phyloP scores from a whole-genome alignment of 257 asterid genomes.

The Paraleonurus japonicus region DNA sequence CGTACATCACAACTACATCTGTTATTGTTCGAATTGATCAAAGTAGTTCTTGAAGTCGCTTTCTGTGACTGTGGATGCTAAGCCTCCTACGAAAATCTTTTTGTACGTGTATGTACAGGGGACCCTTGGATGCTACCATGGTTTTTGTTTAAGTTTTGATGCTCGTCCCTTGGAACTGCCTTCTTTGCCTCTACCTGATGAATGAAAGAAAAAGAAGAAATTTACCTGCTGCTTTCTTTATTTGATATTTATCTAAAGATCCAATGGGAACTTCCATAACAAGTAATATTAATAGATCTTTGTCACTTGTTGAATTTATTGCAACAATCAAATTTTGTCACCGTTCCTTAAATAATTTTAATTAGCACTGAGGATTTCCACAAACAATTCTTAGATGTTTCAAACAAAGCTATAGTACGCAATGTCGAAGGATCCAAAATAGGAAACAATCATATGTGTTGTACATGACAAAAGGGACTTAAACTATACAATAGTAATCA shows the following conservation, averaged over 20 bases:
- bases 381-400: neutral
- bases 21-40: constrained; percentile 43
- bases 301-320: too few species aligned
- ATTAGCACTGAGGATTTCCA: too few species aligned
- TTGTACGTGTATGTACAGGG: constrained; percentile 40
- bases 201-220: neutral
- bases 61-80: constrained; percentile 47
- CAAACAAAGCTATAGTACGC: neutral
- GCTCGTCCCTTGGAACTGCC: constrained; percentile 55
- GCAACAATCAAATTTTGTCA: too few species aligned
- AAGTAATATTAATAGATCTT: too few species aligned
- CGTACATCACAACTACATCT: constrained; percentile 55
- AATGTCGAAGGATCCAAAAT: neutral
- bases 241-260: too few species aligned
- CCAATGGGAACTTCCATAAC: too few species aligned
- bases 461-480: too few species aligned
- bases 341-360: too few species aligned
- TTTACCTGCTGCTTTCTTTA: too few species aligned
- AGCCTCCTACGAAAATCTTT: constrained; percentile 56
- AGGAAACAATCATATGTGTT: too few species aligned
- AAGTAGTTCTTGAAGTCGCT: constrained; percentile 46
- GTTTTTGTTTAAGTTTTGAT: constrained; percentile 36
- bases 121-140: constrained; percentile 42
- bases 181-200: constrained; percentile 55
- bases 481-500: neutral